Evolutionary conservation across 257 asterid genomes (phyloP), one percentile per base, ranked within the genome.

Genomic region (Nicotiana otophora): DNA sequence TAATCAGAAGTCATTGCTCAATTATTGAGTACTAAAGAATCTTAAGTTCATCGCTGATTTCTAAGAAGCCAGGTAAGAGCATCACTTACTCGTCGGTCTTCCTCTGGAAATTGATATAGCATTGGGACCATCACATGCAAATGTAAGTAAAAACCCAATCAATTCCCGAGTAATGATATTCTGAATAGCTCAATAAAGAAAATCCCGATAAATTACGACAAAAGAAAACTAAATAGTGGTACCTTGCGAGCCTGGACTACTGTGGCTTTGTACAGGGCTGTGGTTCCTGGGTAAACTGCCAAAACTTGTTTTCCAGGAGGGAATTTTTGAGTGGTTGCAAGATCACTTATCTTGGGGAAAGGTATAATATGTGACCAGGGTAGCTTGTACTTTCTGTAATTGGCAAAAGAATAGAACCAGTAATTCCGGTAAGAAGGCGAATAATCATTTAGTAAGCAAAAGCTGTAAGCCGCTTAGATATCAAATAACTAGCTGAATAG

Each of bases 261-360:
- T 6, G 99, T 96, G 26, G 98, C 99, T 90, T 94, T 96, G 81
- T 94, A 96, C 46, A 96, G 91, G 12, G 99, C 97, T 2, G 98
- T 94, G 85, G 99, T 96, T 84, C 92, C 96, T 26, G 99, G 99
- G 88, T 96, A 94, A 84, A 96, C 97, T 15, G 99, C 99, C 88
- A 94, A 87, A 77, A 96, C 99, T 67, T 93, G 94, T 85, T 85
- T 91, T 53, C 99, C 99, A n/a, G 89, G 93, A 70, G 91, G 92
- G 64, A 94, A 94, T 78, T 96, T 97, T 66, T 89, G 94, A 83
- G 88, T 85, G 19, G 88, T 88, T 7, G 94, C 85, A 84, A 86
- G 98, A 77, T 96, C 98, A 33, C 84, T 90, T 77, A 94, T 86
- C 83, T 90, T 96, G 6, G 99, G 98, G 81, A 96, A 96, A 75